Evolutionary conservation across 805 yeast species (phyloP), one percentile per base, ranked within the genome.

Genomic region (Candida multigemmis): DNA sequence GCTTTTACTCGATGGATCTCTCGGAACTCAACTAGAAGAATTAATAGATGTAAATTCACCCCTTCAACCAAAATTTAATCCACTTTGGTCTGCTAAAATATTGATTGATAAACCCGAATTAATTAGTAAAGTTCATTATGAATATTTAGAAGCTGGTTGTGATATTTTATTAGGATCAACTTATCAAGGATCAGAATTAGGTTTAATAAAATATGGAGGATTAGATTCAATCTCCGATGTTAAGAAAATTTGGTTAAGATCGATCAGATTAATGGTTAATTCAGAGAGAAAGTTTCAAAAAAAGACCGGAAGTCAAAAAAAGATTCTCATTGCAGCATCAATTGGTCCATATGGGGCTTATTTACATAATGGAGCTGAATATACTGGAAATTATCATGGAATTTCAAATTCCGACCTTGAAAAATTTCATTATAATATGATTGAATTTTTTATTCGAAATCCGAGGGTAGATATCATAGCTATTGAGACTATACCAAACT

Each of bases 271-370:
- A n/a, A n/a, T n/a, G n/a, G n/a, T n/a, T n/a, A n/a, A n/a, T n/a
- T 18, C 25, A n/a, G 14, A 15, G 15, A 6, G 9, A 6, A 25
- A 10, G 9, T 10, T 7, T 6, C n/a, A n/a, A 11, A 15, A 23
- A 3, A 19, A 14, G n/a, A 12, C 22, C n/a, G 11, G 15, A 3
- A 12, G 18, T 9, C 16, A 15, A 12, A 19, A 33, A 12, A 30
- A 38, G 11, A 35, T 44, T 6, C 40, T 31, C 24, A 60, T 76
- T 4, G 71, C 71, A 2, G 93, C 82, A 0, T 71, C 82, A 6
- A 50, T 81, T 19, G 94, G 94, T 0, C 84, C 94, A 0, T 83
- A 71, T 45, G 93, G 87, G 1, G 81, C 87, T 0, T 73, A 53
- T 37, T 43, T 78, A 19, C 72, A 78, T 16, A 63, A 72, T 35